These are phyloP conservation scores for Talaromyces liani DNA, from an alignment of 495 filamentous ascomycete genomes.

Conservation along the genomic window DNA sequence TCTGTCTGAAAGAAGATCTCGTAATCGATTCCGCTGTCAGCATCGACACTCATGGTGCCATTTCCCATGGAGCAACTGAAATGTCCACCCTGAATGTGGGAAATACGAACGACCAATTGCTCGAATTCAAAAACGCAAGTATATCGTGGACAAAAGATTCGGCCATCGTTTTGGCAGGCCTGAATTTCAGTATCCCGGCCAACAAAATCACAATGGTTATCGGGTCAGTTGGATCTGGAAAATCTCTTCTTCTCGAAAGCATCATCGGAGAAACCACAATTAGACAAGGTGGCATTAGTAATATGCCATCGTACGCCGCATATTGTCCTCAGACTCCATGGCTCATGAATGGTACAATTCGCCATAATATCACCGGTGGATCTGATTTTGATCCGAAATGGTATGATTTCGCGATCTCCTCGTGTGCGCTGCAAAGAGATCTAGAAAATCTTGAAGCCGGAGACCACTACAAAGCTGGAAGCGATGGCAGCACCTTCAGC, in stretches of 20 bases:
- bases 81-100: background rate
- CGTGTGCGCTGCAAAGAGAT: slow-evolving; percentile 51
- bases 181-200: slow-evolving; percentile 24
- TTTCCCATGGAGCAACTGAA: background rate
- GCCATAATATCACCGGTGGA: slow-evolving; percentile 48
- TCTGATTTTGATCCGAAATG: slow-evolving; percentile 44
- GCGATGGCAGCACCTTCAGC: slow-evolving; percentile 53
- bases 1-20: background rate
- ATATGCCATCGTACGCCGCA: slow-evolving; percentile 23
- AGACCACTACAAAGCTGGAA: slow-evolving; percentile 53
- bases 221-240: slow-evolving; percentile 50
- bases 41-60: background rate
- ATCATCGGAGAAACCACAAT: slow-evolving; percentile 43
- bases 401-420: slow-evolving; percentile 52
- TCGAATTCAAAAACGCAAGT: slow-evolving; percentile 10
- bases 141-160: slow-evolving; percentile 23
- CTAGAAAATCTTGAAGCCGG: slow-evolving; percentile 46
- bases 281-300: background rate
- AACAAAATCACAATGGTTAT: slow-evolving; percentile 40
- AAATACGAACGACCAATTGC: background rate
- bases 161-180: slow-evolving; percentile 11
- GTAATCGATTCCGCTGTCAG: background rate
- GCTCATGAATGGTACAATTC: slow-evolving; percentile 50
- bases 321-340: slow-evolving; percentile 47
- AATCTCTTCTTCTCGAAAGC: slow-evolving; percentile 42